Percentiles rank a stretch among this genome's conserved stretches.
phyloP scores from a whole-genome alignment of 1,139 yeast species.

The Scheffersomyces segobiensis region DNA sequence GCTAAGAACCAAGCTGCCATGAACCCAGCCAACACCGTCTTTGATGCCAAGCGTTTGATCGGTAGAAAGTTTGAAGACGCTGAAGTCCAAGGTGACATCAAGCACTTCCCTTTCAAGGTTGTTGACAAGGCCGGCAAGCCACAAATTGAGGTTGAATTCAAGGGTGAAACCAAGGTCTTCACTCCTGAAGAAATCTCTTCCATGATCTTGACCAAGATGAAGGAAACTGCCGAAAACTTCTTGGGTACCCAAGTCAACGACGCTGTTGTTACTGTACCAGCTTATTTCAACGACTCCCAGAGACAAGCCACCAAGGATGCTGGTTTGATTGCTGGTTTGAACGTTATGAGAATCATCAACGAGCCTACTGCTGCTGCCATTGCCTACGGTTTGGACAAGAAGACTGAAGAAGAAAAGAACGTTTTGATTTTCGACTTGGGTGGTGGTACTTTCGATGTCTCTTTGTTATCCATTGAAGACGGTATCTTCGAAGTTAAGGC shows the following conservation, averaged over 20 bases:
- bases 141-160: conserved; percentile 59
- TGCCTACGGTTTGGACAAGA: conserved; percentile 70
- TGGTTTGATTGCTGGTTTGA: conserved; percentile 61
- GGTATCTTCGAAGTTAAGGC: conserved; percentile 97
- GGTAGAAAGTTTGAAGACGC: conserved; percentile 63
- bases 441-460: conserved; percentile 99
- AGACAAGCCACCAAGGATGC: conserved; percentile 67
- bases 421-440: conserved; percentile 93
- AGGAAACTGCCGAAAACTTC: conserved; percentile 65
- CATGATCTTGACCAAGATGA: conserved; percentile 66
- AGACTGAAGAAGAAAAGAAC: conserved; percentile 68
- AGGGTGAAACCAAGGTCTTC: conserved; percentile 64
- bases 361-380: conserved; percentile 68
- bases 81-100: conserved; percentile 57
- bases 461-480: conserved; percentile 86
- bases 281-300: conserved; percentile 62
- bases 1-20: conserved; percentile 74
- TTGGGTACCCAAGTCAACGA: conserved; percentile 65
- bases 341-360: conserved; percentile 59
- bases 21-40: conserved; percentile 66
- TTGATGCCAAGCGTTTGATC: conserved; percentile 68
- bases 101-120: conserved; percentile 66
- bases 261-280: conserved; percentile 75
- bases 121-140: conserved; percentile 61
- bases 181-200: conserved; percentile 70